These are phyloP conservation scores for Stachybotrys chlorohalonatus DNA, from an alignment of 2,329 filamentous ascomycete species.

Conservation along the genomic window DNA sequence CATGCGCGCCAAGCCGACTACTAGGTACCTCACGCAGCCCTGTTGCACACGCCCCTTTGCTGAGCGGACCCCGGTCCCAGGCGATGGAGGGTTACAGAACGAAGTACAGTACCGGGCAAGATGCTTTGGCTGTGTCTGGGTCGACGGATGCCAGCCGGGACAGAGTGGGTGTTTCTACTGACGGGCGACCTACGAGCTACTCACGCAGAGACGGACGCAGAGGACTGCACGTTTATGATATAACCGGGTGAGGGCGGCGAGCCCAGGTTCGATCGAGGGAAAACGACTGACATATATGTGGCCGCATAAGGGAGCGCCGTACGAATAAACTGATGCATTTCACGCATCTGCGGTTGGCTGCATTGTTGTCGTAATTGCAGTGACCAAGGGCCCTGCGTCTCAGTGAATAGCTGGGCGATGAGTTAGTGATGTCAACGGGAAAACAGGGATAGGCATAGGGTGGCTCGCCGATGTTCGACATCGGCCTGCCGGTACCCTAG, in stretches of 20 bases:
- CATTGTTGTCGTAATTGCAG: neutral
- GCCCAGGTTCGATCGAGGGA: too few relatives aligned
- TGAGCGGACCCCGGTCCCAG: neutral
- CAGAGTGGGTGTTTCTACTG: neutral
- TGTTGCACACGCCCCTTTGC: neutral
- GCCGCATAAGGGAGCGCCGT: too few relatives aligned
- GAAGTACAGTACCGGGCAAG: neutral
- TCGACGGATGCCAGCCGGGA: neutral
- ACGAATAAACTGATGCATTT: neutral
- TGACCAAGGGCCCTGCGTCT: neutral
- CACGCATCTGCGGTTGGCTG: neutral
- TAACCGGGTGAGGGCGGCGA: too few relatives aligned
- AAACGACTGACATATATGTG: too few relatives aligned
- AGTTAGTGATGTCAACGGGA: neutral
- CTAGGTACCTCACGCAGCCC: neutral
- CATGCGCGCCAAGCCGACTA: neutral
- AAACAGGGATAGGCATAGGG: neutral
- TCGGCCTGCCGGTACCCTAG: neutral
- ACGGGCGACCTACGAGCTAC: neutral
- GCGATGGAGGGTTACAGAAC: neutral
- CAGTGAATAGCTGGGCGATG: neutral
- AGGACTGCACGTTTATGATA: too few relatives aligned
- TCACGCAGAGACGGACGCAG: neutral
- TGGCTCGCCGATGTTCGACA: neutral
- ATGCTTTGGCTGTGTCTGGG: neutral